Base-by-base conservation (phyloP, 2,329 filamentous ascomycete species). In the Ophiostoma australiae region DNA sequence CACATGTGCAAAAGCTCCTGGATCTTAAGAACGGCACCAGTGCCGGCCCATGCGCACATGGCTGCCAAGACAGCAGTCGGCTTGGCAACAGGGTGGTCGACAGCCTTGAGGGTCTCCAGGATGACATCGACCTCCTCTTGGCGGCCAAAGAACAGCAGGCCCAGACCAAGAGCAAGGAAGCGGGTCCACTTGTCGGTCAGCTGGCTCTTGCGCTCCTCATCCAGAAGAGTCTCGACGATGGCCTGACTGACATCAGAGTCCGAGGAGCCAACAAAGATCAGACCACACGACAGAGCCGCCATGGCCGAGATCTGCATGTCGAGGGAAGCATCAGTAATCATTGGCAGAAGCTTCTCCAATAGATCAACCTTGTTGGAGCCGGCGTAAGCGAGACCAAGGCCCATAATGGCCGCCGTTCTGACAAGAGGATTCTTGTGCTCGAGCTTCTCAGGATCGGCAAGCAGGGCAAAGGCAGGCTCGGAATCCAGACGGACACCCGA, bases 81-180 rank as follows among this genome's bases (percentile, higher is more conserved):
- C 81, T 95, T 95, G 27, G 94, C 92, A 89, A 97, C 97, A 33
- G 95, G 94, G 79, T 98, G 94, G 74, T 98, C 94, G 70, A 98
- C 93, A 35, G 92, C 95, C 84, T 98, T 99, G 71, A 99, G 86
- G 0, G 95, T 97, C 82, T 99, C 95, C 41, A 98, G 83, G 75
- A 98, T 94, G 72, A 98, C 94, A 77, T 99, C 95, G n/a, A 98
- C 95, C 80, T 98, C 94, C 80, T 99, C 95, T 81, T 99, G 95
- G 74, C 93, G 90, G 55, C 95, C 95, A 76, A 99, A 98, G 86
- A 93, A 99, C 37, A 99, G 85, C 35, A 99, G 86, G 1, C 94
- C 95, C 73, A 99, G 86, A 74, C 95, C 95, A 61, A 99, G 89
- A 27, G 92, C 94, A 83, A 99, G 91, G 83, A 99, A 99, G 23